A percentile compares a stretch with the other conserved stretches of the same genome.
Conservation (phyloP, 2,329 filamentous ascomycete genomes). For the Colletotrichum horii region DNA sequence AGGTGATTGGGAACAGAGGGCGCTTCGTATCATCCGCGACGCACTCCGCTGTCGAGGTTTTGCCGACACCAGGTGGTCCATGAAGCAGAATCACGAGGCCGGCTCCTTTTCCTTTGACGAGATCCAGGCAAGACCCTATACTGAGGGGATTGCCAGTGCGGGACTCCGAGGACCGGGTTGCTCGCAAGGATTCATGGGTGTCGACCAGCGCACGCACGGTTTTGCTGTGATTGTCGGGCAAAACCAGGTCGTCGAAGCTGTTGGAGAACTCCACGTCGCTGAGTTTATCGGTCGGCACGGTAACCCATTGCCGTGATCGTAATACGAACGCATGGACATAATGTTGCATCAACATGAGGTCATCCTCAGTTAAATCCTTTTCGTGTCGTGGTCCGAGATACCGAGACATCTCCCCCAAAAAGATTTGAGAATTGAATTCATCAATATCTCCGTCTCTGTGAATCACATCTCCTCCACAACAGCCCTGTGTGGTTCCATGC, state of each 20-base stretch:
- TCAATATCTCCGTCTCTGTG: neutral
- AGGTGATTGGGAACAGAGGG: neutral
- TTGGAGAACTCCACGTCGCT: conserved; percentile 10
- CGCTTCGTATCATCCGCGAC: neutral
- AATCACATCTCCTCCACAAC: neutral
- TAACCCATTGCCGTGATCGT: conserved; percentile 16
- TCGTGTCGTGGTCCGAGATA: neutral
- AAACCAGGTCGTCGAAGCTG: conserved; percentile 18
- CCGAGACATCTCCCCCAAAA: neutral
- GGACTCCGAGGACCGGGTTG: neutral
- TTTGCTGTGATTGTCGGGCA: conserved; percentile 15
- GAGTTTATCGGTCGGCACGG: neutral
- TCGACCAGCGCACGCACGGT: conserved; percentile 19
- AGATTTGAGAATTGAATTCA: neutral
- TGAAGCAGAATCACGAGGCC: neutral
- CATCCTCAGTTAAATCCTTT: conserved; percentile 5
- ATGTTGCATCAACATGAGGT: conserved; percentile 3
- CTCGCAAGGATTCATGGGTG: conserved; percentile 9
- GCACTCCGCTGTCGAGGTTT: neutral
- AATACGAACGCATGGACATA: conserved; percentile 18
- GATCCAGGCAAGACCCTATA: neutral
- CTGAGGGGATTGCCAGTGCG: neutral
- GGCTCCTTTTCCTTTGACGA: conserved; percentile 19
- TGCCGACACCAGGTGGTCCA: neutral
- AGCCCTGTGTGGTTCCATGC: neutral